These are phyloP conservation scores for Backusella liffmaniae DNA, from an alignment of 192 early-diverging fungal genomes.

Conservation along the genomic window DNA sequence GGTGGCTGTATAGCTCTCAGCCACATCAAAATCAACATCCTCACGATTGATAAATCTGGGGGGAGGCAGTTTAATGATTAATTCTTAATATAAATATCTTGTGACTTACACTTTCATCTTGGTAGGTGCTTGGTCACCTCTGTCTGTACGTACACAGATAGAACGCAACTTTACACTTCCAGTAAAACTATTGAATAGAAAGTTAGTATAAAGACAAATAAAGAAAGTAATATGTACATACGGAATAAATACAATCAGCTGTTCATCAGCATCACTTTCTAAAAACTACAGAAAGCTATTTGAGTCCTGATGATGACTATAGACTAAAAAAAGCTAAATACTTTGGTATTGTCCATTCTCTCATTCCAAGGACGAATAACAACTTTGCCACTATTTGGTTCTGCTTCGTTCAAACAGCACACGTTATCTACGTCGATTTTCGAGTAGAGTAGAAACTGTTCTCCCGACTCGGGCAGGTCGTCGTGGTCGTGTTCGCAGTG, in stretches of 20 bases:
- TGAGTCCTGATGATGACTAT: no score
- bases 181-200: slow-evolving; percentile 62
- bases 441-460: slow-evolving; percentile 67
- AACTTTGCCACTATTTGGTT: slow-evolving; percentile 56
- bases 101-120: slow-evolving; percentile 69
- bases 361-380: slow-evolving; percentile 89
- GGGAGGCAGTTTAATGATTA: no score
- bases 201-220: not conserved
- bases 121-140: slow-evolving; percentile 59
- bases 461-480: slow-evolving; percentile 61
- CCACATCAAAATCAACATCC: slow-evolving; percentile 88
- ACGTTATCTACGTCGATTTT: slow-evolving; percentile 80
- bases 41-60: slow-evolving; percentile 84
- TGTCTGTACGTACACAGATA: slow-evolving; percentile 73
- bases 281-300: slow-evolving; percentile 45
- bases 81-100: no score
- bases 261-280: slow-evolving; percentile 86
- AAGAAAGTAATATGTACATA: slow-evolving; percentile 39
- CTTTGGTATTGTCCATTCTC: slow-evolving; percentile 67
- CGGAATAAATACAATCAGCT: slow-evolving; percentile 88
- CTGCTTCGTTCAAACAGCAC: slow-evolving; percentile 78
- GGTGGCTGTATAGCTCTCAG: slow-evolving; percentile 61
- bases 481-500: slow-evolving; percentile 76
- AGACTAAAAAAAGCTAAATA: slow-evolving; percentile 17
- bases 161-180: slow-evolving; percentile 89